phyloP scores from a whole-genome alignment of 768 basidiomycete genomes.

The Hygrocybe coccinea region DNA sequence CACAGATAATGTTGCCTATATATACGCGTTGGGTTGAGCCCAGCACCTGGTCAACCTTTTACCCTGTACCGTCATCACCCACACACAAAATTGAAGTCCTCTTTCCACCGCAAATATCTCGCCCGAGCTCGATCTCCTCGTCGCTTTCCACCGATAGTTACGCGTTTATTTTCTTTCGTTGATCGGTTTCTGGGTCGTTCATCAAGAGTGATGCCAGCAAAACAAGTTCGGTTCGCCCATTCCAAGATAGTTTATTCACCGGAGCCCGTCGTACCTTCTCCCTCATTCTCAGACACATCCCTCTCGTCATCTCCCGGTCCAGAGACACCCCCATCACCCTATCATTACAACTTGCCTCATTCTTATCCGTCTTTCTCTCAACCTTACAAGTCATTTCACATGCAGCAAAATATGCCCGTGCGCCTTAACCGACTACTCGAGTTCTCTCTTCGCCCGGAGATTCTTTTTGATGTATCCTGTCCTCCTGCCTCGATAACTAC shows the following conservation, averaged over 20 bases:
- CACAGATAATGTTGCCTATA: too few relatives aligned
- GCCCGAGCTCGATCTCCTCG: too few relatives aligned
- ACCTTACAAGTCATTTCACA: conserved; percentile 5
- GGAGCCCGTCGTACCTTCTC: conserved; percentile 32
- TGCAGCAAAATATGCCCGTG: conserved; percentile 21
- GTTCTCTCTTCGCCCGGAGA: conserved; percentile 31
- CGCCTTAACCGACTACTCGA: conserved; percentile 43
- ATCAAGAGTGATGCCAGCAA: conserved; percentile 17
- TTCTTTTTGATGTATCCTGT: conserved; percentile 36
- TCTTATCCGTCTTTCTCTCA: neutral
- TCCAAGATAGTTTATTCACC: conserved; percentile 19
- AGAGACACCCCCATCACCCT: conserved; percentile 38
- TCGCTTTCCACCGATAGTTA: too few relatives aligned
- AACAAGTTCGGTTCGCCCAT: conserved; percentile 42
- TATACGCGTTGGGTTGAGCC: too few relatives aligned
- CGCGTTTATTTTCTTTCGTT: too few relatives aligned
- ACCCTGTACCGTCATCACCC: too few relatives aligned
- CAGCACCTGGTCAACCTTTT: too few relatives aligned
- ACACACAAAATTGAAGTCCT: too few relatives aligned
- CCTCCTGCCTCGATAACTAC: conserved; percentile 26
- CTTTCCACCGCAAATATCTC: too few relatives aligned
- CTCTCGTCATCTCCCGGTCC: conserved; percentile 34
- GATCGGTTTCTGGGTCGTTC: too few relatives aligned
- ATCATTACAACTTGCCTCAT: conserved; percentile 19
- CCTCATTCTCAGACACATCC: conserved; percentile 33